Percentiles rank a stretch among this genome's conserved stretches.
phyloP scores from a whole-genome alignment of 768 basidiomycete species.

The Suillus americanus region DNA sequence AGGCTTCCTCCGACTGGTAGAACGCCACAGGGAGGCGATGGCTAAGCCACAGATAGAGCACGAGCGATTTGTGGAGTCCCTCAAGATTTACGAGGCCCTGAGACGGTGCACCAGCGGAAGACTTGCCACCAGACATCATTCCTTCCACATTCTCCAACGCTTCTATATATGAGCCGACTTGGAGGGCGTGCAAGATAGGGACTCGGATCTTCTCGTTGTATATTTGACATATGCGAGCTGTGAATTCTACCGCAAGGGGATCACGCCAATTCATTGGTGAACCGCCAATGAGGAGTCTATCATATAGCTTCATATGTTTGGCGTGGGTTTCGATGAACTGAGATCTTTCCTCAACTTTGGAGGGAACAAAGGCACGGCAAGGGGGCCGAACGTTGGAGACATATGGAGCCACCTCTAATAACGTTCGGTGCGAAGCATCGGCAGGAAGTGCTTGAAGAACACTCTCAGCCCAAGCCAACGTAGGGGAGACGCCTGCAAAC shows the following conservation, averaged over 20 bases:
- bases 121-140: constrained; percentile 18
- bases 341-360: constrained; percentile 30
- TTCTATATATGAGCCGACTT: constrained; percentile 21
- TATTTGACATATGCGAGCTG: constrained; percentile 13
- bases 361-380: constrained; percentile 38
- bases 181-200: constrained; percentile 20
- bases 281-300: constrained; percentile 44
- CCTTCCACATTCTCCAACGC: constrained; percentile 21
- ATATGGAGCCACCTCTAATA: constrained; percentile 51
- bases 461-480: constrained; percentile 20
- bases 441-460: constrained; percentile 45
- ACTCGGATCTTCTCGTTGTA: constrained; percentile 36
- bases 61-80: constrained; percentile 70
- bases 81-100: constrained; percentile 50
- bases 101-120: constrained; percentile 1
- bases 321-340: constrained; percentile 43
- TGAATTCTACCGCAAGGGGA: constrained; percentile 10
- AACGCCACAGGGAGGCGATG: constrained; percentile 72
- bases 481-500: constrained; percentile 48
- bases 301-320: constrained; percentile 39
- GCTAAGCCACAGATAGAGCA: constrained; percentile 83
- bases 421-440: constrained; percentile 36
- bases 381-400: constrained; percentile 43
- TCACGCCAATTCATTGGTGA: constrained; percentile 61
- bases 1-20: constrained; percentile 49